These are phyloP conservation scores for Fusarium heterosporum DNA, from an alignment of 2,329 filamentous ascomycete species.

Conservation along the genomic window DNA sequence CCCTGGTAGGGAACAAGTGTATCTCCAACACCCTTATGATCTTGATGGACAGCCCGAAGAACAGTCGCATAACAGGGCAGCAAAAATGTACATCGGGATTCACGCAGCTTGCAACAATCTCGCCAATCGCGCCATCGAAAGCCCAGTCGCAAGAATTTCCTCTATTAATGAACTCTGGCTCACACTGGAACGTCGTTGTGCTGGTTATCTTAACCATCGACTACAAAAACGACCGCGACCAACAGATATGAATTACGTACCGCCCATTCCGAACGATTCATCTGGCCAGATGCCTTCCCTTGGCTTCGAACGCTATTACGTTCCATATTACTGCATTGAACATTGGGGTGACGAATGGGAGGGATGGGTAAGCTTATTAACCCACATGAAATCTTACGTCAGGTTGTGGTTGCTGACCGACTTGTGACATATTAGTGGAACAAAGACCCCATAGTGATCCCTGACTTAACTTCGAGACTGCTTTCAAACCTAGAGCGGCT, in stretches of 20 bases:
- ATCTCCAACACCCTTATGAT: neutral
- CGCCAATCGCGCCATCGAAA: neutral
- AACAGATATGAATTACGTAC: neutral
- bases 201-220: neutral
- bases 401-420: neutral
- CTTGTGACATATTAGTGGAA: neutral
- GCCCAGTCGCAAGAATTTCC: neutral
- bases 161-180: constrained; percentile 5
- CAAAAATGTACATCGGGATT: neutral
- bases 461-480: neutral
- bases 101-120: constrained; percentile 9
- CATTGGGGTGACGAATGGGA: neutral
- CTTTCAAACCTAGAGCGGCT: neutral
- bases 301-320: neutral
- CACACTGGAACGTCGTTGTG: constrained; percentile 7
- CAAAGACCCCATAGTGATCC: neutral
- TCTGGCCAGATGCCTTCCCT: neutral
- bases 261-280: neutral
- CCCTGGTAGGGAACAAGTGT: neutral
- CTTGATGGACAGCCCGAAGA: neutral
- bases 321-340: neutral
- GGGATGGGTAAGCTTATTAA: constrained; percentile 1
- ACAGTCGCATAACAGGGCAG: neutral
- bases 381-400: accelerated
- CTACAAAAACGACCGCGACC: neutral